Conservation (phyloP, 345 rosid species). For the Rubroshorea leprosula region DNA sequence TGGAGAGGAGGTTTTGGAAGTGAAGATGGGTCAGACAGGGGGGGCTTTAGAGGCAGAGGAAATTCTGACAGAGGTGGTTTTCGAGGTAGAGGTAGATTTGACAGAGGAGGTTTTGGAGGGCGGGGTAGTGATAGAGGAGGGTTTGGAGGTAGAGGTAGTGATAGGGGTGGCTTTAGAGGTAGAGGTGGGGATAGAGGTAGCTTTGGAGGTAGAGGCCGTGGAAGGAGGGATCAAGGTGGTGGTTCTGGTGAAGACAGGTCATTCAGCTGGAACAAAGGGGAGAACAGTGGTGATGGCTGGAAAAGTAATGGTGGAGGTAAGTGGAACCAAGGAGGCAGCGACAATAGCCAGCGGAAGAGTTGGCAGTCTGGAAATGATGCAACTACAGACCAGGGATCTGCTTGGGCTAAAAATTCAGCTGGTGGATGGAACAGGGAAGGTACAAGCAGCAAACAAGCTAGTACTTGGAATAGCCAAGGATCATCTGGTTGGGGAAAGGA, state of each 20-base stretch:
- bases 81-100: constrained; percentile 27
- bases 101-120: constrained; percentile 31
- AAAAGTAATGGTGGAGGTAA: neutral
- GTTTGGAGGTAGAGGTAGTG: constrained; percentile 20
- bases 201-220: constrained; percentile 30
- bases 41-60: constrained; percentile 23
- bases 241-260: constrained; percentile 20
- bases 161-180: constrained; percentile 29
- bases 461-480: too few species aligned
- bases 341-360: neutral
- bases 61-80: constrained; percentile 22
- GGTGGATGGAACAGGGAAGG: neutral
- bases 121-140: constrained; percentile 32
- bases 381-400: too few species aligned
- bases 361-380: neutral
- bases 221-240: constrained; percentile 27
- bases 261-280: constrained; percentile 19
- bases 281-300: constrained; percentile 1
- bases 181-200: constrained; percentile 27
- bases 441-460: neutral
- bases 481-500: neutral
- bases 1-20: constrained; percentile 32
- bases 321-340: neutral
- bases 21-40: constrained; percentile 22
- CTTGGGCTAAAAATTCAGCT: constrained; percentile 15